phyloP scores from a whole-genome alignment of 495 filamentous ascomycete genomes.

The Immersiella caudata region DNA sequence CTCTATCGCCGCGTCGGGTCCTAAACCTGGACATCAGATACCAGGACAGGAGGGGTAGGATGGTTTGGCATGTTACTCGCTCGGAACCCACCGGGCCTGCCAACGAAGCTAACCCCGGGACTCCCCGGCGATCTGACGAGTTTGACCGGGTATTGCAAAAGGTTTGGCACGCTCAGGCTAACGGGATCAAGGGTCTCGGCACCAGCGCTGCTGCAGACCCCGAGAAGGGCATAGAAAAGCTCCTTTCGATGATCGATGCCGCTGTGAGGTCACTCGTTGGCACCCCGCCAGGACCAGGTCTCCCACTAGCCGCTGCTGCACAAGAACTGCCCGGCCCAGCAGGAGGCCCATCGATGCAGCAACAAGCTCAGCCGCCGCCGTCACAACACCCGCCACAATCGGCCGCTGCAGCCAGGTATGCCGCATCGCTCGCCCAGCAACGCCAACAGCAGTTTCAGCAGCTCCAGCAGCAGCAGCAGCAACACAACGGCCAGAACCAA shows the following conservation, averaged over 20 bases:
- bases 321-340: not conserved
- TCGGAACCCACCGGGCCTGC: conserved; percentile 13
- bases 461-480: conserved; percentile 14
- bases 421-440: conserved; percentile 4
- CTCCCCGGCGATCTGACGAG: conserved; percentile 38
- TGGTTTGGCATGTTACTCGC: conserved; percentile 49
- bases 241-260: conserved; percentile 33
- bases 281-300: conserved; percentile 20
- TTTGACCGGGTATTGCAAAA: conserved; percentile 42
- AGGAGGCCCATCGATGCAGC: not conserved
- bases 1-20: conserved; percentile 32
- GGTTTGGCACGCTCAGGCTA: conserved; percentile 40
- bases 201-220: conserved; percentile 38
- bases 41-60: conserved; percentile 34
- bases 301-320: not conserved
- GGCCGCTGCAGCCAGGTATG: not conserved
- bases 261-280: conserved; percentile 37
- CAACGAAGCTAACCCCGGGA: conserved; percentile 5
- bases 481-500: conserved; percentile 16
- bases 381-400: not conserved
- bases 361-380: not conserved
- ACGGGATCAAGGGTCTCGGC: conserved; percentile 38
- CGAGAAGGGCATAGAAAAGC: conserved; percentile 37
- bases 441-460: conserved; percentile 22
- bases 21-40: conserved; percentile 46